These are phyloP conservation scores for Mycena kentingensis DNA, from an alignment of 768 basidiomycete genomes.

Conservation along the genomic window DNA sequence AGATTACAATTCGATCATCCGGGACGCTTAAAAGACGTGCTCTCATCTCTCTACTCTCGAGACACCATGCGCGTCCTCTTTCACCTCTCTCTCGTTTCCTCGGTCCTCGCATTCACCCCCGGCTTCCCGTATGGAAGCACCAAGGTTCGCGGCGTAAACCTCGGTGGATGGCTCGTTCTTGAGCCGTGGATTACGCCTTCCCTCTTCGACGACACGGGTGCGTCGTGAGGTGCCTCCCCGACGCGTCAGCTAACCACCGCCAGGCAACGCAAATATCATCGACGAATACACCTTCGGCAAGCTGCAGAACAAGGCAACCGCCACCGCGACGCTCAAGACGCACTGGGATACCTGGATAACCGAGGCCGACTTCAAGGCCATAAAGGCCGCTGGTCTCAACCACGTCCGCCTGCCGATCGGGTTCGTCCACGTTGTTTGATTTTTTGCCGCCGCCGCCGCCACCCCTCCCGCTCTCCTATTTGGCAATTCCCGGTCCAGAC, in stretches of 20 bases:
- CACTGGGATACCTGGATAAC: slow-evolving; percentile 90
- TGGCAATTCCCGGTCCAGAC: neutral
- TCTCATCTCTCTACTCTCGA: no score
- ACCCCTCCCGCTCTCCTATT: no score
- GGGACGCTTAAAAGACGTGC: no score
- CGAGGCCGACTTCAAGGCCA: slow-evolving; percentile 73
- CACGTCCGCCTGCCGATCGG: slow-evolving; percentile 86
- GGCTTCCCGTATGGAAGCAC: slow-evolving; percentile 73
- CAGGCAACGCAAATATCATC: slow-evolving; percentile 51
- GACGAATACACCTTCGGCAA: slow-evolving; percentile 83
- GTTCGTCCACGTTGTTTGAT: no score
- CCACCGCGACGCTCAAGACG: slow-evolving; percentile 50
- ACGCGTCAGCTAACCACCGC: neutral
- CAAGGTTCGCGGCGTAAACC: slow-evolving; percentile 82
- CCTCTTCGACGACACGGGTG: slow-evolving; percentile 67
- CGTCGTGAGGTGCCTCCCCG: neutral
- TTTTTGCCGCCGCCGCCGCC: no score
- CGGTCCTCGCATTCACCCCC: slow-evolving; percentile 42
- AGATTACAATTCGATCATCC: no score
- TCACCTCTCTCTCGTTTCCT: slow-evolving; percentile 32
- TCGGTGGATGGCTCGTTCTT: slow-evolving; percentile 61
- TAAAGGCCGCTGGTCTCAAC: slow-evolving; percentile 77
- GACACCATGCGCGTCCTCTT: slow-evolving; percentile 23
- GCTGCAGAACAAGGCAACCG: slow-evolving; percentile 53
- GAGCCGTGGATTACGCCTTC: slow-evolving; percentile 82